Evolutionary conservation across 2,329 filamentous ascomycete genomes (phyloP), one percentile per base, ranked within the genome.

Genomic region (Exophiala sp.): DNA sequence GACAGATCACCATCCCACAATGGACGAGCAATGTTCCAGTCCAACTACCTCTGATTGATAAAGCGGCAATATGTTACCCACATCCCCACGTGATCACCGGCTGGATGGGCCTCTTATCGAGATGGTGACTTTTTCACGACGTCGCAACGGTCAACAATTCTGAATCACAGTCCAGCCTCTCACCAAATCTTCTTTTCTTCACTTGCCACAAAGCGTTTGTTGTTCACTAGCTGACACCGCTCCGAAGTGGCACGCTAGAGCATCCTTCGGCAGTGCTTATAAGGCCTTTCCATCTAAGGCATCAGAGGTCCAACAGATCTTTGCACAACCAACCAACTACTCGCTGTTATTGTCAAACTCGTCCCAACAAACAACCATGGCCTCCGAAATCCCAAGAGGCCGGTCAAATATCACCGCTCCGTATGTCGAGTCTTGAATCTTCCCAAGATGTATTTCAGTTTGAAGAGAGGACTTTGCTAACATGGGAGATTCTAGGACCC

Each of bases 401-500:
- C 41, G 51, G 35, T 38, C 43, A 11, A 46, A 53, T 46, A 32
- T 50, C 11, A 49, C 46, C 27, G 50, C 50, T 18, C 50, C 50
- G 50, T 53, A 49, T 21, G 50, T 48, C 23, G 39, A 40, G 22
- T 32, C 11, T 22, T 16, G 8, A 14, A 7, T 24, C n/a, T 27
- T 9, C 24, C 19, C 23, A 13, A 11, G 8, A 38, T 21, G 34
- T 27, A 23, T 22, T 24, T 22, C 16, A 3, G 10, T 24, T 22
- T 23, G 8, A 18, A 6, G 14, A 37, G 13, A 24, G 3, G 13
- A 30, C 24, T 6, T 32, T 11, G 24, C 40, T 43, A 53, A 58
- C 47, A 58, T 57, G 59, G 6, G 34, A 37, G 56, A 45, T 43
- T 57, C 55, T 30, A 97, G 93, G 65, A 98, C 93, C 66, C 93